phyloP scores from a whole-genome alignment of 2,329 filamentous ascomycete species.

The Ustilaginoidea virens region DNA sequence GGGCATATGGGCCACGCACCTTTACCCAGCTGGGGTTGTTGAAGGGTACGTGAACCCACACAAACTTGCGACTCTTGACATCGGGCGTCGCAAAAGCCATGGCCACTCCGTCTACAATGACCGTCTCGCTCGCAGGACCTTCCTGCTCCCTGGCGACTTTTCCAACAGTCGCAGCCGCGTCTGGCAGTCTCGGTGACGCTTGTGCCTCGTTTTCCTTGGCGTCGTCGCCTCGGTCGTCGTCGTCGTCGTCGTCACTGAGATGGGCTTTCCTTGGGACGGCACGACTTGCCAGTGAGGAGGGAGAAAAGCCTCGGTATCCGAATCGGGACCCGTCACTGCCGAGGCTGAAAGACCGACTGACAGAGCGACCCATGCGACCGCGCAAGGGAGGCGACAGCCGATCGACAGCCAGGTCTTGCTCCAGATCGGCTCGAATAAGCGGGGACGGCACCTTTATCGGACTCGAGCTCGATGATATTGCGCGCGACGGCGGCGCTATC shows the following conservation, averaged over 20 bases:
- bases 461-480: conserved; percentile 15
- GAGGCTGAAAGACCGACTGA: conserved; percentile 20
- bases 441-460: conserved; percentile 16
- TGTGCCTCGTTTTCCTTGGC: conserved; percentile 7
- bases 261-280: conserved; percentile 11
- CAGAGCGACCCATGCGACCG: conserved; percentile 13
- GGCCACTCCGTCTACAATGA: conserved; percentile 13
- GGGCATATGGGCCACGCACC: conserved; percentile 24
- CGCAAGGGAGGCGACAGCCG: conserved; percentile 20
- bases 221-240: background rate
- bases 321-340: conserved; percentile 16
- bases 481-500: conserved; percentile 11
- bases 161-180: conserved; percentile 16
- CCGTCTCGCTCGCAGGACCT: conserved; percentile 12
- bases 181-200: conserved; percentile 16
- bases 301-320: conserved; percentile 19
- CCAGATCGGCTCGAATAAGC: conserved; percentile 19
- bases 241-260: conserved; percentile 6
- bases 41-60: conserved; percentile 42
- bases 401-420: conserved; percentile 23
- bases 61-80: conserved; percentile 29
- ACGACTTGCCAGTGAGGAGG: conserved; percentile 19
- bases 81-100: conserved; percentile 18
- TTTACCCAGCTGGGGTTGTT: conserved; percentile 44
- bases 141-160: conserved; percentile 10